Evolutionary conservation across 1,139 yeast species (phyloP), one percentile per base, ranked within the genome.

Genomic region (Geotrichum klebahnii): DNA sequence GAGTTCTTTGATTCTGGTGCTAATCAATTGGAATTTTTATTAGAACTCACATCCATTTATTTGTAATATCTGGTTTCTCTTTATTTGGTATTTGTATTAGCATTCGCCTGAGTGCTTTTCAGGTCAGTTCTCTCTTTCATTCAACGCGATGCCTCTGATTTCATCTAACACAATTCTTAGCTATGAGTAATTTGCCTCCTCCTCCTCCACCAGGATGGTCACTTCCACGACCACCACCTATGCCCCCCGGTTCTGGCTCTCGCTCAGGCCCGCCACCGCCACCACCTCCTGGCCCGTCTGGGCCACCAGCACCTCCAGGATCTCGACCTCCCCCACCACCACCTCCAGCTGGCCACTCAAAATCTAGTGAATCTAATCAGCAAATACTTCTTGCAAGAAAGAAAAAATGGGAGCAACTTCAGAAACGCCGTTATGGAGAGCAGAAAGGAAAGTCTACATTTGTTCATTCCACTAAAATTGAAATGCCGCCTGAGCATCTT

Each of bases 401-500:
- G 57, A 69, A 73, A 49, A 74, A 75, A 61, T 86, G 95, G 95
- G 70, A 76, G n/a, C 78, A 75, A 50, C 50, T 77, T 1, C 95
- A 85, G 59, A 84, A 82, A 63, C 67, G 65, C 45, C 70, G 87
- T 55, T 81, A 64, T 41, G 64, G 68, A 40, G 61, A 64, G 47
- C 69, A 67, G 53, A 61, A 68, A 48, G 59, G 61, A 26, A 65
- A 67, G 28, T 67, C 69, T 1, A 70, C 73, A 1, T 68, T 71
- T 53, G 80, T 80, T 3, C 80, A 75, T 49, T 76, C 87, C 0
- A 76, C 77, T 8, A 87, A 86, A 61, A 79, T 82, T 2, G 90
- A 86, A 57, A 84, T 90, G 92, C 97, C 97, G 0, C 95, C 96
- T 0, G 96, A 90, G 62, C 97, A 90, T 69, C 70, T 92, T 38